Evolutionary conservation across 148 eudicot genomes (phyloP), one percentile per base, ranked within the genome.

Genomic region (Drosera capensis): DNA sequence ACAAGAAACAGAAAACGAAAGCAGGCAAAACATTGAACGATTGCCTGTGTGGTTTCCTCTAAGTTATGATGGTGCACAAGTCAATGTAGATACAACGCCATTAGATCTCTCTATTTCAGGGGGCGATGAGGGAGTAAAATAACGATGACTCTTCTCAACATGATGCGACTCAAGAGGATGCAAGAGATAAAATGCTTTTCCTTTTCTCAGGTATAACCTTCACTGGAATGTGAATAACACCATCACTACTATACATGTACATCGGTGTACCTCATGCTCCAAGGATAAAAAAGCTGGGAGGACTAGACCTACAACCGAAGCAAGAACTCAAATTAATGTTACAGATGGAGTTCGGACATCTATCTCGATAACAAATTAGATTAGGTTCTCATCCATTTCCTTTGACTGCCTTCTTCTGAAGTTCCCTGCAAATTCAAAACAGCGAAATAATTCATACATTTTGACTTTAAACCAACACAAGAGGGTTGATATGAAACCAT

Each of bases 161-260:
- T n/a, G n/a, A n/a, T n/a, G n/a, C n/a, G n/a, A n/a, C n/a, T n/a
- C n/a, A n/a, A n/a, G n/a, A n/a, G n/a, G n/a, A n/a, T n/a, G n/a
- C n/a, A n/a, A n/a, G n/a, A n/a, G n/a, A n/a, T n/a, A n/a, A n/a
- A n/a, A n/a, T n/a, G n/a, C n/a, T n/a, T n/a, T n/a, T n/a, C n/a
- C n/a, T n/a, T n/a, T n/a, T n/a, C n/a, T n/a, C n/a, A n/a, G 34
- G 46, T 54, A 45, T 25, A 49, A 48, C 56, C 44, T 54, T 67
- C 63, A 43, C 23, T 34, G 26, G 64, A 43, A 46, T 52, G 54
- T 51, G 45, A 52, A 37, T 53, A 54, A n/a, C n/a, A n/a, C n/a
- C n/a, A n/a, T n/a, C n/a, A n/a, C 51, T 59, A 49, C 66, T 69
- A 52, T 62, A 68, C 64, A 71, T 61, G 65, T 72, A 68, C 72